phyloP scores from a whole-genome alignment of 78 protist genomes.

The Bodo saltans region DNA sequence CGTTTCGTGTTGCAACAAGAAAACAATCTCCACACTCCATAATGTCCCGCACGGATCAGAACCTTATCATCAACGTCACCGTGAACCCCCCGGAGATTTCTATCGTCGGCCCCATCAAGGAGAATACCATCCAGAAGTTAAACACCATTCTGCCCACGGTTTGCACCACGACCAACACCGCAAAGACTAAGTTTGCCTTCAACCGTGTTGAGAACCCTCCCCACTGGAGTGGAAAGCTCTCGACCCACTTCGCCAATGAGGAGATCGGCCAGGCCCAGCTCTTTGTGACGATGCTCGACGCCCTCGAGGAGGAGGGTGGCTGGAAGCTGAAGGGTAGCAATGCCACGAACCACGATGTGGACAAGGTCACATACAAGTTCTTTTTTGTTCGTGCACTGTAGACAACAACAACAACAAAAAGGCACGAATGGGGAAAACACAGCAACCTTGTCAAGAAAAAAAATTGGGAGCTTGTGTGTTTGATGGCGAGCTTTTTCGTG shows the following conservation, averaged over 20 bases:
- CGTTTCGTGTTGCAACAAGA: too few relatives aligned
- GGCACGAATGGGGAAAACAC: too few relatives aligned
- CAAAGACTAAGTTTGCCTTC: slow-evolving; percentile 13
- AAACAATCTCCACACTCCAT: too few relatives aligned
- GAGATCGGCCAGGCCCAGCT: slow-evolving; percentile 31
- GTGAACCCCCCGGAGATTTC: slow-evolving; percentile 27
- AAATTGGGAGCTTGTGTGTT: too few relatives aligned
- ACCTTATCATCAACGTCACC: slow-evolving; percentile 27
- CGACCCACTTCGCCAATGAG: slow-evolving; percentile 18
- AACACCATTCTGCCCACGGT: slow-evolving; percentile 4
- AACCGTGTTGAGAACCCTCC: neutral
- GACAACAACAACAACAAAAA: too few relatives aligned
- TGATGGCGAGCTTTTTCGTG: too few relatives aligned
- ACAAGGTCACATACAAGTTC: slow-evolving; percentile 30
- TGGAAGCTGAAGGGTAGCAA: slow-evolving; percentile 29
- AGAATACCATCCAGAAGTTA: slow-evolving; percentile 27
- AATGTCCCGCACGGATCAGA: slow-evolving; percentile 12
- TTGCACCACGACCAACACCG: neutral
- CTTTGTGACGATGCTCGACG: slow-evolving; percentile 9
- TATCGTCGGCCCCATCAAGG: slow-evolving; percentile 30
- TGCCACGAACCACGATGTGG: slow-evolving; percentile 31
- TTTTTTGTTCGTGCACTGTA: neutral
- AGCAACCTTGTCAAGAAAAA: too few relatives aligned
- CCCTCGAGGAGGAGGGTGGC: slow-evolving; percentile 29
- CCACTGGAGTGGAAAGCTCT: slow-evolving; percentile 25